Evolutionary conservation across 2,329 filamentous ascomycete genomes (phyloP).

Genomic region (Zopfia rhizophila): DNA sequence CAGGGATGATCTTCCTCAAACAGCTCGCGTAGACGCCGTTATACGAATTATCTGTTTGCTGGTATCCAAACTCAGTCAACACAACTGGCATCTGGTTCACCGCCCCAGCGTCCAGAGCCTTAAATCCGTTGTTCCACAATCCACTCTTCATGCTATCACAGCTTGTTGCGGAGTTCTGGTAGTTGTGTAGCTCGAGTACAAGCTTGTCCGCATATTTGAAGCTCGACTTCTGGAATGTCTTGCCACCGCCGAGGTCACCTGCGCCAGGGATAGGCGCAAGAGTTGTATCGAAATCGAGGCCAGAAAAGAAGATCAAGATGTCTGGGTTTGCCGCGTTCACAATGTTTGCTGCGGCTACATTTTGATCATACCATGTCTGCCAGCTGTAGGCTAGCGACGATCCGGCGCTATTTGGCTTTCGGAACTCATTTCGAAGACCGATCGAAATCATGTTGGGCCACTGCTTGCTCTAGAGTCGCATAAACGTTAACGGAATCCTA

Average conservation of each 20-base stretch:
- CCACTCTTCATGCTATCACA: constrained; percentile 60
- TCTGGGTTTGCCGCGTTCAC: constrained; percentile 64
- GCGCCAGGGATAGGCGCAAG: constrained; percentile 63
- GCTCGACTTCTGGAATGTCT: constrained; percentile 58
- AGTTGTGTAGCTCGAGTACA: constrained; percentile 71
- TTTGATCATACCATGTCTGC: constrained; percentile 65
- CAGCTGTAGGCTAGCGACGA: constrained; percentile 63
- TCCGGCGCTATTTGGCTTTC: constrained; percentile 38
- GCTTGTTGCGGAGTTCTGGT: constrained; percentile 61
- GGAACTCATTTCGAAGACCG: constrained; percentile 66
- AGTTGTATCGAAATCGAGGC: constrained; percentile 67
- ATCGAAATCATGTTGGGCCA: constrained; percentile 65
- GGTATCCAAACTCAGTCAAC: constrained; percentile 67
- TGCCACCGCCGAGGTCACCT: constrained; percentile 60
- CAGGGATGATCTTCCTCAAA: constrained; percentile 62
- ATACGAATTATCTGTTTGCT: constrained; percentile 57
- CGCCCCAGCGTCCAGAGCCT: constrained; percentile 58
- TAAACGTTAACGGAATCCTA: constrained; percentile 1
- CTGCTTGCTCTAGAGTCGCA: constrained; percentile 31
- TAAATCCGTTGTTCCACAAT: constrained; percentile 64
- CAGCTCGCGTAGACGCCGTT: constrained; percentile 64
- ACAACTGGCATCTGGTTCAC: constrained; percentile 64
- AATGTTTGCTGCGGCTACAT: constrained; percentile 60
- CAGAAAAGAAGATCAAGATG: constrained; percentile 69
- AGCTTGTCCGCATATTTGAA: constrained; percentile 66